Conservation (phyloP, 192 early-diverging fungal genomes). For the Podila clonocystis region DNA sequence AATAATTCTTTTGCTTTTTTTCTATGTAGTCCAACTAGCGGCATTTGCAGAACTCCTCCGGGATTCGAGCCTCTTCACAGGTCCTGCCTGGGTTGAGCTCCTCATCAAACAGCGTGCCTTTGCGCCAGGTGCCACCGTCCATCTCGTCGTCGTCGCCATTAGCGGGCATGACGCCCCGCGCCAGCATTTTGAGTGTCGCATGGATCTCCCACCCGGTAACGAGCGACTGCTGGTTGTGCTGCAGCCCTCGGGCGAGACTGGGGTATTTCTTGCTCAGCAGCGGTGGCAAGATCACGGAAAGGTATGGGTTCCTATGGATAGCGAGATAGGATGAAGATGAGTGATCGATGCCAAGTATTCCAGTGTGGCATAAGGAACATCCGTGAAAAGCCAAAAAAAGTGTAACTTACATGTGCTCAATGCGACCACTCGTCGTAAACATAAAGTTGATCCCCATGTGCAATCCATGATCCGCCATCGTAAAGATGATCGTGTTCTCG, state of each 20-base stretch:
- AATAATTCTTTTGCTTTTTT: not conserved
- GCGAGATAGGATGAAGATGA: not conserved
- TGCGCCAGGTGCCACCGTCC: constrained; percentile 25
- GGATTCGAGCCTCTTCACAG: constrained; percentile 35
- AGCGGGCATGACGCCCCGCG: constrained; percentile 17
- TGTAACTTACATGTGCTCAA: constrained; percentile 54
- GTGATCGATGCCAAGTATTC: too few species aligned
- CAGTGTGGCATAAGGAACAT: too few species aligned
- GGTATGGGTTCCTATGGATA: constrained; percentile 45
- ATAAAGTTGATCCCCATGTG: constrained; percentile 57
- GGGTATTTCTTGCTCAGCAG: constrained; percentile 30
- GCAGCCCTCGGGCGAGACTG: constrained; percentile 27
- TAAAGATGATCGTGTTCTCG: constrained; percentile 52
- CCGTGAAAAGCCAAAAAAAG: too few species aligned
- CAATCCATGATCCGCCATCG: constrained; percentile 57
- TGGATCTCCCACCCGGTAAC: constrained; percentile 47
- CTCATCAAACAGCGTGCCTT: constrained; percentile 41
- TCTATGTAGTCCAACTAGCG: not conserved
- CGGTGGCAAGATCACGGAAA: constrained; percentile 49
- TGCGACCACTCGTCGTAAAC: constrained; percentile 48
- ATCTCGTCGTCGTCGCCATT: constrained; percentile 21
- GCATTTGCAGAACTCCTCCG: constrained; percentile 28
- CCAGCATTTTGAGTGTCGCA: constrained; percentile 43
- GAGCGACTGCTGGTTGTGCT: constrained; percentile 51
- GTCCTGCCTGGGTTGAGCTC: constrained; percentile 17